Percentiles rank a stretch among this genome's conserved stretches.
Evolutionary conservation across 768 basidiomycete species (phyloP).

Genomic region (Agrocybe chaxingu): DNA sequence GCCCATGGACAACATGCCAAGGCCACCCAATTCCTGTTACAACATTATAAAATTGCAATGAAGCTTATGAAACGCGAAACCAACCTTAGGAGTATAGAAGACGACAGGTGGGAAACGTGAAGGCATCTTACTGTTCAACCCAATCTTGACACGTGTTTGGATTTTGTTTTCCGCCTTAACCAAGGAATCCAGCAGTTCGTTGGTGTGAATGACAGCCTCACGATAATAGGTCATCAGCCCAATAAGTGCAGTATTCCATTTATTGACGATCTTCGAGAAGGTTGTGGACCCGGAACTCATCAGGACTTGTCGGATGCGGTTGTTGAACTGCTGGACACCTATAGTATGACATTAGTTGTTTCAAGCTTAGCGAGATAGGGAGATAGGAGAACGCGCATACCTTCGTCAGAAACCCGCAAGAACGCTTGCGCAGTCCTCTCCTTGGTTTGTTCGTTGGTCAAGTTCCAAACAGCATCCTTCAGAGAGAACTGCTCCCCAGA

Average conservation of each 20-base stretch:
- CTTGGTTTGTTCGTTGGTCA: constrained; percentile 96
- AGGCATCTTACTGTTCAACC: constrained; percentile 99
- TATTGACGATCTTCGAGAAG: constrained; percentile 98
- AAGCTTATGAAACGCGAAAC: constrained; percentile 1
- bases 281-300: constrained; percentile 99
- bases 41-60: neutral
- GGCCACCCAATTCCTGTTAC: constrained; percentile 83
- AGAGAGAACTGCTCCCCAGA: constrained; percentile 96
- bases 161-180: constrained; percentile 99
- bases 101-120: constrained; percentile 97
- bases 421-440: constrained; percentile 98
- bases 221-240: constrained; percentile 98
- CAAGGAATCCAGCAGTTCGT: constrained; percentile 90
- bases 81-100: constrained; percentile 91
- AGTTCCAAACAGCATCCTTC: constrained; percentile 95
- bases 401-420: constrained; percentile 95
- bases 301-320: constrained; percentile 91
- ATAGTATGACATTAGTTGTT: neutral
- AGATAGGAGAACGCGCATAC: constrained; percentile 26
- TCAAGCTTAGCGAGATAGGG: constrained; percentile 7
- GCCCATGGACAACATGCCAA: constrained; percentile 99
- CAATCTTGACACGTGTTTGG: constrained; percentile 99
- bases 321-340: constrained; percentile 96
- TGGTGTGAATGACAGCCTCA: constrained; percentile 96
- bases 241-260: constrained; percentile 95